Evolutionary conservation across 495 filamentous ascomycete species (phyloP).

Genomic region (Jackrogersella multiformis): DNA sequence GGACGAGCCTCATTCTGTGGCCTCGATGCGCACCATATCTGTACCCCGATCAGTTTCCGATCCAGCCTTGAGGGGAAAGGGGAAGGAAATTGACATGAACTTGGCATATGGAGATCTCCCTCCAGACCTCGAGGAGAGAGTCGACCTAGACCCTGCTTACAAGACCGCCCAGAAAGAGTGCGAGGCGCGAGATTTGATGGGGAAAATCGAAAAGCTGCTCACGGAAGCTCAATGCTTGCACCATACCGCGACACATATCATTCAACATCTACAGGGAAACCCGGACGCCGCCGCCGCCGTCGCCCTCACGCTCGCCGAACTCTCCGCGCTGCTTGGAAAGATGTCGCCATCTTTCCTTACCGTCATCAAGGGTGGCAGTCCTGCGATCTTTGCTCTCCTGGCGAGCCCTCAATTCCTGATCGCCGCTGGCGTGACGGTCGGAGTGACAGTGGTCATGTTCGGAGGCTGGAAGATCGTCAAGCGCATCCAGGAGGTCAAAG

Average conservation of each 20-base stretch:
- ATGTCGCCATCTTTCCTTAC: slow-evolving; percentile 83
- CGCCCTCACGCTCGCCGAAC: slow-evolving; percentile 89
- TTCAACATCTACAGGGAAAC: slow-evolving; percentile 86
- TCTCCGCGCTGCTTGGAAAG: slow-evolving; percentile 81
- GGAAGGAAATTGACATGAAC: slow-evolving; percentile 81
- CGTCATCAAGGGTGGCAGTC: slow-evolving; percentile 78
- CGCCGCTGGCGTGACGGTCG: slow-evolving; percentile 85
- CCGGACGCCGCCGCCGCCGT: slow-evolving; percentile 96
- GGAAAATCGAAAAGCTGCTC: slow-evolving; percentile 73
- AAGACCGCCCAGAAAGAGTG: slow-evolving; percentile 49
- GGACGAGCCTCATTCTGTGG: slow-evolving; percentile 24
- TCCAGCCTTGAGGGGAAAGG: slow-evolving; percentile 50
- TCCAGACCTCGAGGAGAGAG: slow-evolving; percentile 57
- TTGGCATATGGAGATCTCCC: slow-evolving; percentile 83
- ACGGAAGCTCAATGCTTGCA: slow-evolving; percentile 90
- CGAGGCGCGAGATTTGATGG: slow-evolving; percentile 71
- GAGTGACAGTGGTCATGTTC: slow-evolving; percentile 90
- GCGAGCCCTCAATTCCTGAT: slow-evolving; percentile 92
- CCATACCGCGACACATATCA: slow-evolving; percentile 81
- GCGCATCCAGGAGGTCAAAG: slow-evolving; percentile 67
- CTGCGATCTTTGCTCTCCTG: slow-evolving; percentile 86
- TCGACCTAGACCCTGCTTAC: slow-evolving; percentile 53
- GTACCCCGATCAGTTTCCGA: slow-evolving; percentile 55
- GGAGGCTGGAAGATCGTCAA: slow-evolving; percentile 98
- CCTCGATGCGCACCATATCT: slow-evolving; percentile 39